Base-by-base conservation (phyloP, 2,329 filamentous ascomycete species). In the Teratosphaeria pseudoeucalypti region DNA sequence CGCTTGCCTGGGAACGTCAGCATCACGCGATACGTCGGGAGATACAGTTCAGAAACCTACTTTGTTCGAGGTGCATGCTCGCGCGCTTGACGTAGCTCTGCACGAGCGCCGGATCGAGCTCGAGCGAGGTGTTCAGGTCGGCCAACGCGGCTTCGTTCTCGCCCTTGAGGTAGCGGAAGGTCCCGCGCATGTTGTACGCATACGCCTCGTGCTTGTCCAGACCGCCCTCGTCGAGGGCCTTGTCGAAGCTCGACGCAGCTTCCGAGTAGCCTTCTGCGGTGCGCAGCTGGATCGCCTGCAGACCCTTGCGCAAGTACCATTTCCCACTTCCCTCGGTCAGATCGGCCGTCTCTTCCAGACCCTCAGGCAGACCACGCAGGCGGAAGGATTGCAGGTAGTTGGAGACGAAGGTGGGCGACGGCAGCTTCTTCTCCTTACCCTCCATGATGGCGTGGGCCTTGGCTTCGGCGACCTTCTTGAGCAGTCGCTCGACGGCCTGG, bases 371-470 rank as follows among this genome's bases (percentile, higher is more conserved):
- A 55, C 85, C 81, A 78, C 88, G 89, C 61, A 86, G 81, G 62
- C 94, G 88, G 88, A 99, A 99, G 79, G 92, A 97, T 78, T 97
- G 92, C 34, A 99, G 87, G 76, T 99, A 99, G 81, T 99, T 99
- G 72, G 91, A 90, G 66, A 99, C 92, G 68, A 97, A 99, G 12
- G 92, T 96, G 34, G 94, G 88, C 76, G 92, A 96, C 23, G 94
- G 94, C 56, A 99, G 83, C 78, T 90, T 92, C 78, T 90, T 88
- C 68, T 83, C 82, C 75, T 92, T 92, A 61, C 82, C 82, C 69
- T 82, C 84, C 58, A 99, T 81, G 71, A 99, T 96, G 64, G 85
- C 86, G 78, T 92, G 91, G 65, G 89, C 92, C 80, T 96, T 96
- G 66, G 89, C 82, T 77, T 97, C 92, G 54, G 94, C 94, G 56